These are phyloP conservation scores for Septoria petroselini DNA, from an alignment of 2,329 filamentous ascomycete genomes.

Conservation along the genomic window DNA sequence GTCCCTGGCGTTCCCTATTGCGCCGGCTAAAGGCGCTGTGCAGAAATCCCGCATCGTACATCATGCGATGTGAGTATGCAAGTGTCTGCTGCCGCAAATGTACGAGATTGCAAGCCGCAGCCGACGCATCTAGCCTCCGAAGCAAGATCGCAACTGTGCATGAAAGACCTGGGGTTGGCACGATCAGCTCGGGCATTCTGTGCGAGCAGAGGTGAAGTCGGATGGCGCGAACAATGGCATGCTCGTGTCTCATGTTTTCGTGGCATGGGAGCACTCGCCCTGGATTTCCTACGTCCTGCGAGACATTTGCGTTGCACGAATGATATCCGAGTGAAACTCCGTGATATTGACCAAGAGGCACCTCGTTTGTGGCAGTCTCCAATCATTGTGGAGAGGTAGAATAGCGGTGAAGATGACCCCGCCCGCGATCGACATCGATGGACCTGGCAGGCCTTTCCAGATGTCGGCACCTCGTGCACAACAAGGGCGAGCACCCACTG, in stretches of 20 bases:
- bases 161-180: slow-evolving; percentile 22
- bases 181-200: not conserved
- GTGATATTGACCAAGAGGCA: slow-evolving; percentile 16
- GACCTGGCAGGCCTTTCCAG: slow-evolving; percentile 12
- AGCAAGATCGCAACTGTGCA: slow-evolving; percentile 23
- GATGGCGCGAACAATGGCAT: slow-evolving; percentile 25
- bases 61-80: slow-evolving; percentile 24
- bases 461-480: slow-evolving; percentile 22
- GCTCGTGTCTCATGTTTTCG: slow-evolving; percentile 21
- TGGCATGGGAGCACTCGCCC: slow-evolving; percentile 21
- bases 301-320: slow-evolving; percentile 26
- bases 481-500: slow-evolving; percentile 12
- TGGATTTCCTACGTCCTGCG: slow-evolving; percentile 15
- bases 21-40: slow-evolving; percentile 21
- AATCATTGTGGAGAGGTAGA: slow-evolving; percentile 21
- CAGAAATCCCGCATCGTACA: slow-evolving; percentile 18
- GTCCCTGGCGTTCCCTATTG: slow-evolving; percentile 22
- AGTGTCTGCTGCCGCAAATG: slow-evolving; percentile 24
- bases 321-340: slow-evolving; percentile 17
- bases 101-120: slow-evolving; percentile 24
- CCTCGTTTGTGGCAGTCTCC: slow-evolving; percentile 22
- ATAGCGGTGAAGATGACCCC: slow-evolving; percentile 22
- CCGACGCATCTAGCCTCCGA: slow-evolving; percentile 25
- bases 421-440: slow-evolving; percentile 14
- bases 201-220: slow-evolving; percentile 6